Percentiles rank a stretch among this genome's conserved stretches.
Evolutionary conservation across 164 flowering plant genomes (phyloP).

Genomic region (grape (Vitis vinifera)): ASM3070453v1 NC_081818.1:1203501-1204000

Average conservation of each 20-base stretch:
- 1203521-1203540: too few relatives aligned
- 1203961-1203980: neutral
- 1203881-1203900: neutral
- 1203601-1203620: neutral
- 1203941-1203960: neutral
- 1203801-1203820: too few relatives aligned
- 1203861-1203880: neutral
- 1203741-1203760: neutral
- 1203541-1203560: too few relatives aligned
- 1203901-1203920: neutral
- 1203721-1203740: neutral
- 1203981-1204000: neutral
- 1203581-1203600: neutral
- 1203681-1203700: slow-evolving; percentile 85
- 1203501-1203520: too few relatives aligned
- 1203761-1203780: neutral
- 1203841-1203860: neutral
- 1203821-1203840: too few relatives aligned
- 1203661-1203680: slow-evolving; percentile 96
- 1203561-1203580: too few relatives aligned
- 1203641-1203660: slow-evolving; percentile 75
- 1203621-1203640: slow-evolving; percentile 37
- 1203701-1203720: slow-evolving; percentile 77
- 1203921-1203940: neutral
- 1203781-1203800: neutral